Conservation (phyloP, 2,329 filamentous ascomycete species). For the Onygena corvina region DNA sequence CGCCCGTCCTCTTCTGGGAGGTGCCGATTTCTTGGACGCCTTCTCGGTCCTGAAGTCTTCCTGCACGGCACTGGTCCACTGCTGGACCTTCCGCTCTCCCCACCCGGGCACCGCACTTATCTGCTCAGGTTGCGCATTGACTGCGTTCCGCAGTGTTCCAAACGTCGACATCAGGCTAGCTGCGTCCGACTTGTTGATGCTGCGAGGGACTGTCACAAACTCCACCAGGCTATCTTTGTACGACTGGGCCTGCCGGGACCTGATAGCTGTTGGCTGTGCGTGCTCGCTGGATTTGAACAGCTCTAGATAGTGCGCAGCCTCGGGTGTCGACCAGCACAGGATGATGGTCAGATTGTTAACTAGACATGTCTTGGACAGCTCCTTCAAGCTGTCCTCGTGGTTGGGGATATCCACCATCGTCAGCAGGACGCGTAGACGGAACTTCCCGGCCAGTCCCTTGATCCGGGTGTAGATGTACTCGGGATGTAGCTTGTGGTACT, state of each 20-base stretch:
- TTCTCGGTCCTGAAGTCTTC: conserved; percentile 68
- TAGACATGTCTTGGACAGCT: conserved; percentile 81
- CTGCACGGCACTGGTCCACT: conserved; percentile 68
- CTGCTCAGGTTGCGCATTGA: conserved; percentile 81
- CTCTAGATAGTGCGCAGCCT: conserved; percentile 87
- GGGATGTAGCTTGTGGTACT: conserved; percentile 92
- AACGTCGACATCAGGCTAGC: conserved; percentile 83
- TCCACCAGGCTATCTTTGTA: conserved; percentile 83
- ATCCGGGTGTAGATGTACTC: conserved; percentile 97
- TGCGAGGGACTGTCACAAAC: conserved; percentile 80
- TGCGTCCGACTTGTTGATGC: conserved; percentile 89
- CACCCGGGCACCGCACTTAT: conserved; percentile 76
- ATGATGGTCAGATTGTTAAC: conserved; percentile 89
- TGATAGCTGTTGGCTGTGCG: conserved; percentile 68
- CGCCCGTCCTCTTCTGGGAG: background rate
- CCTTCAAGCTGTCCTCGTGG: conserved; percentile 78
- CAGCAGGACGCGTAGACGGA: conserved; percentile 72
- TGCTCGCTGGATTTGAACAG: conserved; percentile 92
- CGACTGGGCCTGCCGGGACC: conserved; percentile 66
- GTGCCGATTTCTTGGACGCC: background rate
- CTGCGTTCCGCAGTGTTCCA: conserved; percentile 71
- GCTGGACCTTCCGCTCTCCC: conserved; percentile 88
- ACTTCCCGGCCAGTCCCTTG: conserved; percentile 68
- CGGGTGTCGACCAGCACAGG: conserved; percentile 85
- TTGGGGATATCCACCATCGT: conserved; percentile 92